Base-by-base conservation (phyloP, 2,329 filamentous ascomycete genomes). In the Ophiocordyceps australis region DNA sequence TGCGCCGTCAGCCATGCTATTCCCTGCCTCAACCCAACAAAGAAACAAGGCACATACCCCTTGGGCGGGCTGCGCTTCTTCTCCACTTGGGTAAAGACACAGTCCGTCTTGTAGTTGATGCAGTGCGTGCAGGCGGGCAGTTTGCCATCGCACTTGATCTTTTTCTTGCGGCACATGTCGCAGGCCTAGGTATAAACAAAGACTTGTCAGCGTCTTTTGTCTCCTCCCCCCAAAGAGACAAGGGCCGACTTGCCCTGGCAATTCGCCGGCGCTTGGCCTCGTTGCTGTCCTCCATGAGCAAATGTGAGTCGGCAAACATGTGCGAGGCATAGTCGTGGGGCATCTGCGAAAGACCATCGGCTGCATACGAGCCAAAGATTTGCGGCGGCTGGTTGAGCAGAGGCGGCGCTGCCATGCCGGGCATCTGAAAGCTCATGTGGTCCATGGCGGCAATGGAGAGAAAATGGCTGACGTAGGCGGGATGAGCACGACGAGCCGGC, bases 31-130 rank as follows among this genome's bases (percentile, higher is more conserved):
- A n/a, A n/a, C n/a, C n/a, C n/a, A n/a, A 14, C 10, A 17, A 20
- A 20, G 5, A 14, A 20, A 5, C 7, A 4, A 7, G 6, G 8
- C 12, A 15, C 5, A 37, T 65, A 92, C 83, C 89, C 86, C 62
- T 95, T 98, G 2, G 86, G 89, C 27, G 89, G 86, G 49, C 79
- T 89, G 31, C 89, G 70, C 64, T 98, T 98, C 72, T 98, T 98
- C 58, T 98, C 89, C 20, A 95, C 85, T 47, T 93, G 83, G 1
- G 89, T 95, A 46, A 95, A 95, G 39, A 93, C 70, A 50, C 86
- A 98, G 41, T 93, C 83, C 5, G 85, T 94, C 62, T 94, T 94
- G 61, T 94, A 94, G 50, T 94, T 95, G 49, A 78, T 77, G 50
- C 86, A 98, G 53, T 95, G 89, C 7, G 81, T 85, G 53, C 89